Percentiles rank a stretch among this genome's conserved stretches.
phyloP scores from a whole-genome alignment of 768 basidiomycete genomes.

The Nevesoporus exiguus region DNA sequence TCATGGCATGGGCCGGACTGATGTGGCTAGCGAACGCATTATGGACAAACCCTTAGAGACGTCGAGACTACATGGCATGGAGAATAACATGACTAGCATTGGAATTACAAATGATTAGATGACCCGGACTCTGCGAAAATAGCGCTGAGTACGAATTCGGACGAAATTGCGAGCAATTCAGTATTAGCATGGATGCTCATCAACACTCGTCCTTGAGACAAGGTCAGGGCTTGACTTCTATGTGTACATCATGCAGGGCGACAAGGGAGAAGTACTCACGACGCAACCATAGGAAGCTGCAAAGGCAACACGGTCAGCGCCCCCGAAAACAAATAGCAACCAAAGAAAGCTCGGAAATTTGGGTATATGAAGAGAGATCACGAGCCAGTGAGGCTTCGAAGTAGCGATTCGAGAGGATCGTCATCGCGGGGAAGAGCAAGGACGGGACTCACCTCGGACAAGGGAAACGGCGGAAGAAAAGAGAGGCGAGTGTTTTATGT shows the following conservation, averaged over 20 bases:
- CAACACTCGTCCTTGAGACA: slow-evolving; percentile 69
- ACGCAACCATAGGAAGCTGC: not conserved
- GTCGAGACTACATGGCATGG: slow-evolving; percentile 3
- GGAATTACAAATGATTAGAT: not conserved
- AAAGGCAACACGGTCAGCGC: slow-evolving; percentile 13
- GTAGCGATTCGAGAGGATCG: slow-evolving; percentile 84
- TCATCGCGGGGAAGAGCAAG: slow-evolving; percentile 39
- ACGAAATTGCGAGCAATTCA: slow-evolving; percentile 37
- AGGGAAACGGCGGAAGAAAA: not conserved
- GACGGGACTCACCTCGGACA: slow-evolving; percentile 33
- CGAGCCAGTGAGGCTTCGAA: slow-evolving; percentile 62
- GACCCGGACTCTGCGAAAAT: slow-evolving; percentile 3
- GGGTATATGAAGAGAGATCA: slow-evolving; percentile 79
- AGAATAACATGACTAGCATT: not conserved
- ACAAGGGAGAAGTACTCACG: slow-evolving; percentile 35
- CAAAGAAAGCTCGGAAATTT: slow-evolving; percentile 74
- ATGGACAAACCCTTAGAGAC: slow-evolving; percentile 41
- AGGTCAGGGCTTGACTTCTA: slow-evolving; percentile 92
- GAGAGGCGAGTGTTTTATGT: slow-evolving; percentile 6
- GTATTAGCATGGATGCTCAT: slow-evolving; percentile 91
- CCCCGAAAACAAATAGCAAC: not conserved
- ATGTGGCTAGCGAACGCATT: slow-evolving; percentile 69
- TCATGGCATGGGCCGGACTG: slow-evolving; percentile 38
- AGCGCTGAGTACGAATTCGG: slow-evolving; percentile 16
- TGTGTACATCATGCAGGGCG: slow-evolving; percentile 53